Percentiles rank a stretch among this genome's conserved stretches.
These are phyloP conservation scores for Piper betle DNA, from an alignment of 164 flowering plant species.

Conservation along the genomic window DNA sequence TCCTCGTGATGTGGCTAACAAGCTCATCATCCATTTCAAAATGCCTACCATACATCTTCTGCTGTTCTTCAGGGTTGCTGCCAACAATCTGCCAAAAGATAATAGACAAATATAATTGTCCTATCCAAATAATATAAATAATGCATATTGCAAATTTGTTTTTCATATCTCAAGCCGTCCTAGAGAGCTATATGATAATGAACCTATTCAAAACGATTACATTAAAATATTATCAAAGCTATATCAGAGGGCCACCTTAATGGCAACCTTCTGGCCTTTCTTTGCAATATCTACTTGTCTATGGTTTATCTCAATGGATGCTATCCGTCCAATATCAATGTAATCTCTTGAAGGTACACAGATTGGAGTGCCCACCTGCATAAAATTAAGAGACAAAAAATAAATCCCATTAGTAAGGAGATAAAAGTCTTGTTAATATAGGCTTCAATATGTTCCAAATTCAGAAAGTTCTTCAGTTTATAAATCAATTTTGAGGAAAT, in stretches of 20 bases:
- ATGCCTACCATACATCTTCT: slow-evolving; percentile 87
- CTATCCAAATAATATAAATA: background rate
- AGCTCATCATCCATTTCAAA: slow-evolving; percentile 87
- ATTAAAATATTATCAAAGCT: background rate
- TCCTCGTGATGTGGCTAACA: slow-evolving; percentile 78
- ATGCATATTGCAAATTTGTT: background rate
- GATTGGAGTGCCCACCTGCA: slow-evolving; percentile 84
- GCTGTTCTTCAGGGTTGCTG: slow-evolving; percentile 67
- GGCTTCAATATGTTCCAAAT: too few species aligned
- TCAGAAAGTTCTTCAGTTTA: too few species aligned
- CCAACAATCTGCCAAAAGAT: slow-evolving; percentile 44
- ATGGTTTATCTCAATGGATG: slow-evolving; percentile 85
- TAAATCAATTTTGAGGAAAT: too few species aligned
- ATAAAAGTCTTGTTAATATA: background rate
- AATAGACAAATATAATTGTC: background rate
- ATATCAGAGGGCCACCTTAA: slow-evolving; percentile 53
- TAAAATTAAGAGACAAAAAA: background rate
- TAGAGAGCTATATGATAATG: too few species aligned
- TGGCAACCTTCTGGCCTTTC: slow-evolving; percentile 87
- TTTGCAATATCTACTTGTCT: slow-evolving; percentile 77
- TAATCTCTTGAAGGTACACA: slow-evolving; percentile 71
- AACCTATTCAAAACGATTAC: too few species aligned
- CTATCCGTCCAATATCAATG: slow-evolving; percentile 74
- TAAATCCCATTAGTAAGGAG: background rate
- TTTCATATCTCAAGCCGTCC: too few species aligned